Evolutionary conservation across 306 rosid genomes (phyloP).

Genomic region (Dryas drummondii): DNA sequence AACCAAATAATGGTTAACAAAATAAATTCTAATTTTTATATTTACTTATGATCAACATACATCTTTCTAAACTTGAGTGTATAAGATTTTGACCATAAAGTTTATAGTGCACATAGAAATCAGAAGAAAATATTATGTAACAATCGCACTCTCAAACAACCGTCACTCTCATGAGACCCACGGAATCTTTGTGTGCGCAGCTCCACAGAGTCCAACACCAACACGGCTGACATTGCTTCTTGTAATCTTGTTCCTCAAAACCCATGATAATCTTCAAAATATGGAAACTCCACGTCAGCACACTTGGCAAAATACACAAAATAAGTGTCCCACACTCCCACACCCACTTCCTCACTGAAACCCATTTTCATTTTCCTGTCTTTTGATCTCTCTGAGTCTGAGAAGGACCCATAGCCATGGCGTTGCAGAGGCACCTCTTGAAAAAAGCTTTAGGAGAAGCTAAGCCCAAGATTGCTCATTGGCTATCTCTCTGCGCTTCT

Average conservation of each 20-base stretch:
- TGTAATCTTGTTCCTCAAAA: slow-evolving; percentile 4
- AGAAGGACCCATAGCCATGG: slow-evolving; percentile 38
- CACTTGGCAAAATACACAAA: not conserved
- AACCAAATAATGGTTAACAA: no score
- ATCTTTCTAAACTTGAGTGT: no score
- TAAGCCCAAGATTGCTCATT: not conserved
- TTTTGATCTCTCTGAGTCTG: not conserved
- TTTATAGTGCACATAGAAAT: no score
- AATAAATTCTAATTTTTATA: no score
- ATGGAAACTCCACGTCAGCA: not conserved
- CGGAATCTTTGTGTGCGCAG: not conserved
- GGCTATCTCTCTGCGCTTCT: slow-evolving; percentile 14
- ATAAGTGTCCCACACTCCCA: not conserved
- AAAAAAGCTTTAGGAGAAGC: slow-evolving; percentile 43
- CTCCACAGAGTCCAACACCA: no score
- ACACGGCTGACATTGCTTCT: not conserved
- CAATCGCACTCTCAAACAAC: no score
- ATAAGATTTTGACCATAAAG: no score
- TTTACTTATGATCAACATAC: no score
- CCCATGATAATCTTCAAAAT: not conserved
- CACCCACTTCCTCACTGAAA: not conserved
- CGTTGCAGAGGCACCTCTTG: slow-evolving; percentile 43
- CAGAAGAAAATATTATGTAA: no score
- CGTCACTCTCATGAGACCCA: not conserved
- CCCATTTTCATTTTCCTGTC: not conserved